Evolutionary conservation across 495 filamentous ascomycete genomes (phyloP), one percentile per base, ranked within the genome.

Genomic region (Aspergillus panamensis): DNA sequence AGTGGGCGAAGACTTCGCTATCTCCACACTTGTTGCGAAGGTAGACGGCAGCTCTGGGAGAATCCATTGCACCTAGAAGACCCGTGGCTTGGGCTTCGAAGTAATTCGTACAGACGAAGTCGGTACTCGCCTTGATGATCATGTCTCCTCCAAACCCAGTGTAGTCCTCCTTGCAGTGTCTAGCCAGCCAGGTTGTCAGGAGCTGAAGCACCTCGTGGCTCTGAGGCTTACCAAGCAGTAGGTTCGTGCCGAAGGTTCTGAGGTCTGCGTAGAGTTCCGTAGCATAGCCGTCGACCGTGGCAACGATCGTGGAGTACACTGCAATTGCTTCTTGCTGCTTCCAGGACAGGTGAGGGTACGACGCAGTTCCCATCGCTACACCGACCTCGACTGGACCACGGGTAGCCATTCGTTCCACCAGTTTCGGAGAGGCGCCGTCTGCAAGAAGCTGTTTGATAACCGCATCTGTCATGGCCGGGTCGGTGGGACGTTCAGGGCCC

Each of bases 11-110:
- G 9, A 45, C 42, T 10, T 45, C 42, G 19, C 42, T 45, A 10
- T 45, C 42, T n/a, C 42, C 42, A 20, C 42, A 45, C 42, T 45
- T 45, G 42, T 45, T 45, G 14, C 42, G 42, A 20, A 45, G 42
- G 20, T 45, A 45, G 16, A 45, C 42, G 6, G 42, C 42, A 45
- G 42, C 42, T 45, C 17, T 45, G 9, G 42, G 17, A n/a, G 16
- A 45, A 3, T 45, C 42, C 9, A 45, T 17, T n/a, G 17, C 42
- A 9, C 42, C 42, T n/a, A 13, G 42, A 45, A 45, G 42, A 1
- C 42, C 42, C 9, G 42, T 45, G 16, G 42, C 42, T 45, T 45
- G 42, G 20, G 42, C 42, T 20, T 45, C 42, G 16, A 45, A 45
- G 19, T 45, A 45, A 45, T 45, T 45, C 3, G 42, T 45, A n/a